Base-by-base conservation (phyloP, 768 basidiomycete species). In the Trametes villosa region DNA sequence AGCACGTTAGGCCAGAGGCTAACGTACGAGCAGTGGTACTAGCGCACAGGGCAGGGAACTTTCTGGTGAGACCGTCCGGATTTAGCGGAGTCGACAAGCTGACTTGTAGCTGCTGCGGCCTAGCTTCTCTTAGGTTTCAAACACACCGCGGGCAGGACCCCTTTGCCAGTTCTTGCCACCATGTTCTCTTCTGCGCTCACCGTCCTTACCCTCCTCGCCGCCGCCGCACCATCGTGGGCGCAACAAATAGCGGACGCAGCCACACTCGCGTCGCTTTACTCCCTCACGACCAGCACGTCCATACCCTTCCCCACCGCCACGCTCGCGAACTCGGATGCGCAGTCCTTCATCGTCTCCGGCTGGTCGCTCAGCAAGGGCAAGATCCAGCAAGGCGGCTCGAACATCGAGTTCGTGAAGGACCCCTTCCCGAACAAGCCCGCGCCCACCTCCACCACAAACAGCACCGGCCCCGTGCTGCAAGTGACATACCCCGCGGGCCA, bases 291-390 rank as follows among this genome's bases (percentile, higher is more conserved):
- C 2, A 86, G 84, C 69, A 90, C 88, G 3, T 69, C 76, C 5
- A 71, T 91, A 17, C 82, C 87, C 4, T 91, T 87, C 68, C 89
- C 90, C 24, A 78, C 83, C 5, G 78, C 84, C 4, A 88, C 87
- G 0, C 81, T 81, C 58, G 68, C 78, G n/a, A 75, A 80, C 36
- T 66, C 70, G 29, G 80, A 85, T 53, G 72, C 89, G 0, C 78
- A 82, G 61, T 71, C 75, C 0, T 78, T 85, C 63, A 71, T 91
- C 9, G 74, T 78, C 22, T 79, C 81, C 9, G 71, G 80, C 26
- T 92, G 89, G 89, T 81, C 78, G 38, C 77, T 91, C 7, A 81
- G 75, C 69, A 85, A 83, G 65, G 84, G 82, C 15, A 80, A 76
- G 40, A 80, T 92, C 30, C 85, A 88, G 63, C 81, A 88, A 63